Evolutionary conservation across 306 rosid species (phyloP), one percentile per base, ranked within the genome.

Genomic region (Lotus japonicus): DNA sequence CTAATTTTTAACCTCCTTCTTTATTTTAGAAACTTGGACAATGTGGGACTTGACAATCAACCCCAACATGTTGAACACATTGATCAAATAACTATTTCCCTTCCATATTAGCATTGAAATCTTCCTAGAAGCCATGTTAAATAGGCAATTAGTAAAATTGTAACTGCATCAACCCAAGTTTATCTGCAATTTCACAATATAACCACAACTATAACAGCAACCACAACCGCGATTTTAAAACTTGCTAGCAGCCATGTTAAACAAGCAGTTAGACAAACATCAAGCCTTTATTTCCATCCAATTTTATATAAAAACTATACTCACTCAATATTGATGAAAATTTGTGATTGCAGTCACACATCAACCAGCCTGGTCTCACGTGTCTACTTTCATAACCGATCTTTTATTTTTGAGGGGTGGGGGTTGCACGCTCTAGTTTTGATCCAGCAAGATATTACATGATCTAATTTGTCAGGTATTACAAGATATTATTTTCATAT

Each of bases 291-390:
- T 50, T 79, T 61, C 52, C 68, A 59, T 36, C 53, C 3, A 19
- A 5, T 8, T 48, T 50, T 9, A 33, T 16, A 19, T 13, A 6
- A 53, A 72, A 55, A 72, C 45, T 36, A 33, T n/a, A 55, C 43
- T 14, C 57, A 53, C 26, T 1, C 3, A 21, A 16, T 33, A 16
- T 55, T 69, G 33, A 64, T 3, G 58, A 67, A 26, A 75, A 64
- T 68, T 45, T 57, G 81, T 67, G 77, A 78, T 21, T 13, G 45
- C 42, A 23, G 23, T 44, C 39, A 13, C 36, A 9, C 43, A 64
- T 50, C 71, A 19, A 58, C 70, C 74, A 51, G 16, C 57, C 67
- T 11, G 64, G 61, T 12, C 13, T 65, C 76, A 63, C 72, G 76
- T 75, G 84, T 44, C 70, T 33, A 49, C 51, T 21, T 10, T 33